Base-by-base conservation (phyloP, 352 stramenopile genomes). In the Pythium folliculosum region DNA sequence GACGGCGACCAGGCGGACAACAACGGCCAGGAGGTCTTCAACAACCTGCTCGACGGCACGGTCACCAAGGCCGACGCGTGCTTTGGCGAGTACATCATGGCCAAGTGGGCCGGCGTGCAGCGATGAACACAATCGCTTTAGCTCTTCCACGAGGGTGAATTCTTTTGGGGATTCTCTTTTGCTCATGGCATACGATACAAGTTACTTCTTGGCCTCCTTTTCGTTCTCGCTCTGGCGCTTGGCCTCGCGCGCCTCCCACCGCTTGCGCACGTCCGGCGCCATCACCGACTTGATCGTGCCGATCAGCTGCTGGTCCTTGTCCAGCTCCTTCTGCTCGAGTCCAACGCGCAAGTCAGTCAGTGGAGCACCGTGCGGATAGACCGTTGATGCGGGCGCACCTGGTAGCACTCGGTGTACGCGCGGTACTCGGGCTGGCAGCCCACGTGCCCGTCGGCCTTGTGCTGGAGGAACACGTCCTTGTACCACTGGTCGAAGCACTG, bases 401-500 rank as follows among this genome's bases (percentile, higher is more conserved):
- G 54, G 50, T 85, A 91, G 76, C 85, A 95, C 22, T 77, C 76
- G 49, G 66, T 78, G 65, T 95, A 95, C 8, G 79, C 78, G 45
- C 89, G 80, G 75, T 95, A 95, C 72, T 94, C 82, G 43, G 90
- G 77, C 64, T 90, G 75, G 53, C 87, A 95, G 55, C 87, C 87
- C 16, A 92, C 69, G 61, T 87, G 69, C 57, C 83, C 84, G 37
- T 88, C 55, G 37, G 82, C 85, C 62, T 91, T 94, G 49, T 90
- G 74, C 76, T 92, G 83, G 21, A 95, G 71, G 63, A 95, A 95
- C 30, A 94, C 77, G 40, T 94, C 76, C 52, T 84, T 91, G 73
- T 94, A 95, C 87, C 87, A 95, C 71, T 82, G 77, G 65, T 95
- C 87, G 74, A 95, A 95, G 77, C 87, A 95, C 63, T 93, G 82